Percentiles rank a stretch among this genome's conserved stretches.
These are phyloP conservation scores for Porcisia hertigi DNA, from an alignment of 208 protist genomes.

Conservation along the genomic window DNA sequence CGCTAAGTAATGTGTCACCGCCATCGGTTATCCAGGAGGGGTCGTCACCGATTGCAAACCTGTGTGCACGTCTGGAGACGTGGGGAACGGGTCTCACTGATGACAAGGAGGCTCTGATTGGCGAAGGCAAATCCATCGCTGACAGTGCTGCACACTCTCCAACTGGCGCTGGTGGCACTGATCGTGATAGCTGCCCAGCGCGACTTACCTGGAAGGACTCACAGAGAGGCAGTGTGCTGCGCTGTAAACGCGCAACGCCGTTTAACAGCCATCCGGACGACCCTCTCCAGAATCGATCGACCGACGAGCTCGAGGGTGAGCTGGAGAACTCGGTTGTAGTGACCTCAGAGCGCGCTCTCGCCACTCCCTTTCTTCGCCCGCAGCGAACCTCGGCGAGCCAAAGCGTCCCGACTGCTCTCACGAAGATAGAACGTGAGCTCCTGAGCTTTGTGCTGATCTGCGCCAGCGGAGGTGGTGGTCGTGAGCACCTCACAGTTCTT, in stretches of 20 bases:
- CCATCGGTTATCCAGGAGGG: not conserved
- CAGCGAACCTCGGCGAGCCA: not conserved
- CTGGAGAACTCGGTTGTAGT: too few relatives aligned
- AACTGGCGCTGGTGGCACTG: not conserved
- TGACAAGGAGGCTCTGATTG: not conserved
- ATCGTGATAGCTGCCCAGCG: not conserved
- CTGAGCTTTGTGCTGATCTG: constrained; percentile 27
- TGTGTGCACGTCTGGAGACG: constrained; percentile 13
- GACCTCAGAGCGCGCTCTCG: too few relatives aligned
- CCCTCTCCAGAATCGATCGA: not conserved
- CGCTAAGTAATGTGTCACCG: not conserved
- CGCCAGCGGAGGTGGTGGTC: constrained; percentile 7
- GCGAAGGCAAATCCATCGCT: not conserved
- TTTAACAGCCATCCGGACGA: not conserved
- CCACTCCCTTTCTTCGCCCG: not conserved
- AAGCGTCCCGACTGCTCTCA: not conserved
- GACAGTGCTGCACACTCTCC: not conserved
- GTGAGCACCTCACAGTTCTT: not conserved
- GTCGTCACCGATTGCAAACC: not conserved
- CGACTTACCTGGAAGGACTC: not conserved
- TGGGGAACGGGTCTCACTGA: constrained; percentile 1
- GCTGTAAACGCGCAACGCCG: not conserved
- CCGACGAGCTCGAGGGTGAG: not conserved
- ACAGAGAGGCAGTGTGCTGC: not conserved
- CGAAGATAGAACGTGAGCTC: constrained; percentile 19